Base-by-base conservation (phyloP, 75 land plant genomes). In the Sequoiadendron giganteum region DNA sequence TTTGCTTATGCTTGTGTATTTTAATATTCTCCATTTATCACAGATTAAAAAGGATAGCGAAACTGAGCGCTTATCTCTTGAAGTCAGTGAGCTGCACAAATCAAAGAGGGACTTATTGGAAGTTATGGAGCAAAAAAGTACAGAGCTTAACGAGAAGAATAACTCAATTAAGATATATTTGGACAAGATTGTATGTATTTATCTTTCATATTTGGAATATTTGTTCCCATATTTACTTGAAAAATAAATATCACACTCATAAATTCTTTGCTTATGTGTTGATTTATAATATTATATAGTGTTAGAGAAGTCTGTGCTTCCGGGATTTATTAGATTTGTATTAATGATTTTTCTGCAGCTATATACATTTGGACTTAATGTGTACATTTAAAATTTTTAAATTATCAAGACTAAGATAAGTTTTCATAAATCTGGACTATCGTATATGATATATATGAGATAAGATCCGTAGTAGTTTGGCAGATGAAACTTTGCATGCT, bases 11-110 rank as follows among this genome's bases (percentile, higher is more conserved):
- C 28, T 65, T 25, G 1, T 65, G 1, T 16, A 30, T 52, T 55
- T 56, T 45, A 16, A 85, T 36, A 85, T 55, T 85, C 28, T 21
- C 25, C 32, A 34, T 28, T 52, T 55, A 2, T 18, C 75, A 52
- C 85, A 96, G 99, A 94, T 97, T 88, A 93, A 86, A 52, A 94
- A 92, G 77, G 97, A 97, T 79, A 93, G 95, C n/a, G 95, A 94
- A 87, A 88, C 91, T 13, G 99, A 97, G 90, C 90, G 93, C 70
- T 49, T 95, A 86, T 89, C 89, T 0, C 87, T 89, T 40, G 97
- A 98, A 86, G 90, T 89, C 1, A 88, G 92, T 1, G 99, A 97
- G 93, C 85, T 94, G 28, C 91, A 90, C 21, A 95, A 94, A 58
- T 90, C 99, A 11, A 95, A 92, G 86, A 90, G 96, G 89, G 95